These are phyloP conservation scores for Psilocybe cyanescens DNA, from an alignment of 768 basidiomycete species.

Conservation along the genomic window DNA sequence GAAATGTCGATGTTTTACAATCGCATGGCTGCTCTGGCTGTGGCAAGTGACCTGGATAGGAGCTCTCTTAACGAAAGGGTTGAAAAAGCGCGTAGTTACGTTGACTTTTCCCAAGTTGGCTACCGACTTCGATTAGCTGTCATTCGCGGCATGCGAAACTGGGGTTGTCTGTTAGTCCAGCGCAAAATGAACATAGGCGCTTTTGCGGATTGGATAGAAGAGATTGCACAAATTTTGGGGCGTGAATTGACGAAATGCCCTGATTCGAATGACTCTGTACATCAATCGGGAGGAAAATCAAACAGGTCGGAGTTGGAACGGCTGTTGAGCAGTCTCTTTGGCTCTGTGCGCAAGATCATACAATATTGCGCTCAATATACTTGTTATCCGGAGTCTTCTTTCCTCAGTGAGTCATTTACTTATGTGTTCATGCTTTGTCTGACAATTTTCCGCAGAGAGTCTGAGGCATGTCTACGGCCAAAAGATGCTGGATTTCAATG, in stretches of 20 bases:
- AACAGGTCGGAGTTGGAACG: slow-evolving; percentile 9
- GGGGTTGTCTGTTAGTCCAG: slow-evolving; percentile 64
- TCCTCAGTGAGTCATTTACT: slow-evolving; percentile 19
- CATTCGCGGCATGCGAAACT: slow-evolving; percentile 75
- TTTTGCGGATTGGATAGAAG: slow-evolving; percentile 65
- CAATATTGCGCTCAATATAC: slow-evolving; percentile 28
- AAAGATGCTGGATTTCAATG: slow-evolving; percentile 6
- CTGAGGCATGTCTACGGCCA: background rate
- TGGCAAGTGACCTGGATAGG: slow-evolving; percentile 69
- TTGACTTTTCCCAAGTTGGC: slow-evolving; percentile 70
- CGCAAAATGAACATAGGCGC: slow-evolving; percentile 52
- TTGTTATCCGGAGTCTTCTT: slow-evolving; percentile 19
- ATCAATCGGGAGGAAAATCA: background rate
- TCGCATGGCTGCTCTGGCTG: slow-evolving; percentile 72
- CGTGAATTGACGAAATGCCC: slow-evolving; percentile 46
- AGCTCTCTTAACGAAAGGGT: slow-evolving; percentile 55
- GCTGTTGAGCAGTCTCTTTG: slow-evolving; percentile 58
- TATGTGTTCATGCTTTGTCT: background rate
- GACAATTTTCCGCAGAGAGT: background rate
- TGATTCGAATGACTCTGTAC: background rate
- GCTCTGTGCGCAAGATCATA: slow-evolving; percentile 56
- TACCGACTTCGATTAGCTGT: slow-evolving; percentile 66
- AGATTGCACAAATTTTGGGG: slow-evolving; percentile 58
- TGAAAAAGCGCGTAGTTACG: slow-evolving; percentile 66
- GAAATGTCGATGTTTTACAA: slow-evolving; percentile 83